Evolutionary conservation across 345 rosid species (phyloP), one percentile per base, ranked within the genome.

Genomic region (Ceriops tagal): DNA sequence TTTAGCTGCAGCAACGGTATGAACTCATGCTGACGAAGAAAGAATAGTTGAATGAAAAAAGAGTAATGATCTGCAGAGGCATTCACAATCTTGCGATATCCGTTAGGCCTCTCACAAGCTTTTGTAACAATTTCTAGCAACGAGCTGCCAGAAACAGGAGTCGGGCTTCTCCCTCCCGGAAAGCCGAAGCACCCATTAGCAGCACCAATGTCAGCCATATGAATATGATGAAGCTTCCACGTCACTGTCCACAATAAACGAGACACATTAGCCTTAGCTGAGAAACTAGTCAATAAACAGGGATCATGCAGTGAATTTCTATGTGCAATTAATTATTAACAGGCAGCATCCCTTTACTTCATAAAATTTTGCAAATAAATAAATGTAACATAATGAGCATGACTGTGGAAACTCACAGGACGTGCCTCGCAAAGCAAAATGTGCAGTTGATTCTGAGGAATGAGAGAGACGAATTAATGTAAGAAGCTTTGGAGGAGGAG

Each of bases 101-200:
- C 98, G 84, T 89, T 91, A 20, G 98, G 98, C 81, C 73, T 88
- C 68, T 95, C 92, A 78, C 60, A 68, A 72, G 91, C 88, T 83
- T 87, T 93, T 46, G 97, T 88, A 61, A 74, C 73, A 62, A 93
- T 81, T 73, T 89, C 97, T 46, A 91, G 69, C 73, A 89, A 55
- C 2, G 97, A 87, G 66, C 88, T 82, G 76, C 89, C 87, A 71
- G 96, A 83, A 55, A 91, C 83, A 18, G 97, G 89, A 81, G 97
- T 92, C 75, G 87, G 77, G 96, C 88, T 80, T 93, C 98, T 78
- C 34, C 34, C 5, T 78, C 34, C 34, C 5, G 34, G 81, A 73
- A 80, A 89, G 21, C 95, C 97, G 81, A 82, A 88, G 78, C 66
- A 80, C 76, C 73, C 68, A 75, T 66, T 62, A 27, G 76, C 60